A percentile compares a stretch with the other conserved stretches of the same genome.
Evolutionary conservation across 163 green algal species (phyloP).

Genomic region (Coccomyxa subellipsoidea): DNA sequence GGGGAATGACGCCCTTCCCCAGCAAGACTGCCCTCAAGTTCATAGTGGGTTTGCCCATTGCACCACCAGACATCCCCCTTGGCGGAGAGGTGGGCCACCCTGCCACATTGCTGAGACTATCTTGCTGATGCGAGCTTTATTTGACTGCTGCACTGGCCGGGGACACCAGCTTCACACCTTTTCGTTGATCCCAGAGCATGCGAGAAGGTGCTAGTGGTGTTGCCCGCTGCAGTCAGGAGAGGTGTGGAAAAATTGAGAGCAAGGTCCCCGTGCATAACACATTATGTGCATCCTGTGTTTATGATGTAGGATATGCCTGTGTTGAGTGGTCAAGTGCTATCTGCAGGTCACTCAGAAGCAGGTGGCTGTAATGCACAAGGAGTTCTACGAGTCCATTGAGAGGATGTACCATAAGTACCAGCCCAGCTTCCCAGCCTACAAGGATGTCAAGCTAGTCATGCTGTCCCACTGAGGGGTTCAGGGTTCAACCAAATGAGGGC

Average conservation of each 20-base stretch:
- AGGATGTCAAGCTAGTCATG: slow-evolving; percentile 46
- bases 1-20: slow-evolving; percentile 65
- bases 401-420: slow-evolving; percentile 56
- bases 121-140: neutral
- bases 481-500: too few species aligned
- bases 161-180: neutral
- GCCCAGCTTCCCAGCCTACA: slow-evolving; percentile 57
- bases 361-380: slow-evolving; percentile 53
- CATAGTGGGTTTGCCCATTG: slow-evolving; percentile 67
- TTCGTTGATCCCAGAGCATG: neutral
- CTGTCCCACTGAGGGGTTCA: neutral
- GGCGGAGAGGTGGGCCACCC: neutral
- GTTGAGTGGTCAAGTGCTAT: neutral
- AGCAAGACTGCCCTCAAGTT: slow-evolving; percentile 48
- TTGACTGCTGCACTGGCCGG: neutral
- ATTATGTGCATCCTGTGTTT: neutral
- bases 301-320: neutral
- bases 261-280: neutral
- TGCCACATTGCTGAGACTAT: too few species aligned
- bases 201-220: neutral
- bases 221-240: neutral
- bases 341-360: slow-evolving; percentile 27
- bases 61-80: slow-evolving; percentile 10
- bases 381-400: slow-evolving; percentile 57
- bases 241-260: neutral